Base-by-base conservation (phyloP, 257 asterid species). In the Leonotis leonurus region DNA sequence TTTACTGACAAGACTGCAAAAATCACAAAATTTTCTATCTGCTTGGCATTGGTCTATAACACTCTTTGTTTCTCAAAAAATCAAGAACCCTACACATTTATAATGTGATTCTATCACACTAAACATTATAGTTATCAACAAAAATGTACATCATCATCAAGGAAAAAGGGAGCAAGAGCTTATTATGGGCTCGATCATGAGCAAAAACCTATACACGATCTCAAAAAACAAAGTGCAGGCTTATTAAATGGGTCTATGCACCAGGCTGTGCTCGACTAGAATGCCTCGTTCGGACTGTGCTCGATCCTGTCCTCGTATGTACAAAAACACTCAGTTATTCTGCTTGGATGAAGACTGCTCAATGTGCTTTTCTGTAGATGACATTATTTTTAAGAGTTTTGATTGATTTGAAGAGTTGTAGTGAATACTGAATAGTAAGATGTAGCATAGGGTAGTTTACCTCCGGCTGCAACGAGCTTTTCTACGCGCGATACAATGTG, bases 401-500 rank as follows among this genome's bases (percentile, higher is more conserved):
- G 27, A 17, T 46, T 29, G 24, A 26, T 20, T 17, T 60, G 33
- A 17, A 48, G 53, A 40, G 11, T 26, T 13, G 0, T n/a, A n/a
- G n/a, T n/a, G 20, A 49, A 48, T 10, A 1, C 0, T 41, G 57
- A 26, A 3, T 11, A 13, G 10, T 21, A 4, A 20, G 9, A 25
- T 5, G 58, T 6, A 27, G n/a, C 2, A 7, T 8, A 49, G 44
- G 8, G 26, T 10, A 18, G 60, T 59, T 75, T 52, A 90, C 98
- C 98, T 76, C 94, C 98, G 7, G 94, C 68, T 17, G 85, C 78
- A 17, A 90, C 72, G 67, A 90, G 98, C 80, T 91, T 88, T 71
- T 88, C 96, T 39, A 90, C 85, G 1, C 88, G 88, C 22, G 95
- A 83, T 13, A 91, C 95, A 59, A 91, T 88, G 64, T 91, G 98